phyloP scores from a whole-genome alignment of 2,329 filamentous ascomycete species.

The Phyllosticta citribraziliensis region DNA sequence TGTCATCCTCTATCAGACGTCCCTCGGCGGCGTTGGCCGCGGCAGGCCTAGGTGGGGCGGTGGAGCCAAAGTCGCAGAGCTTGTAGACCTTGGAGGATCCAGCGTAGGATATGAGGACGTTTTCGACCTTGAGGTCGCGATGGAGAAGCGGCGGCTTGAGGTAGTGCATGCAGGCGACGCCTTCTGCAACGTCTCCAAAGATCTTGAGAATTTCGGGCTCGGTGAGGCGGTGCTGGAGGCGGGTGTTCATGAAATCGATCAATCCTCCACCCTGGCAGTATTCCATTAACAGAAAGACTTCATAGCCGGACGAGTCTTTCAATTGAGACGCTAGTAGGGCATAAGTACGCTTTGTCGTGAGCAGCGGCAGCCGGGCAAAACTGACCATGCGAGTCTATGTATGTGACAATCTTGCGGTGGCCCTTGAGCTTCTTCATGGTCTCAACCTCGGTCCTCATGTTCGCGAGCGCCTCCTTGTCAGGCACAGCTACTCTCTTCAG shows the following conservation, averaged over 20 bases:
- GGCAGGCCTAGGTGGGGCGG: constrained; percentile 72
- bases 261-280: constrained; percentile 89
- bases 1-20: constrained; percentile 86
- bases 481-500: constrained; percentile 93
- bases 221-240: constrained; percentile 88
- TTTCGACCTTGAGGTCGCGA: constrained; percentile 94
- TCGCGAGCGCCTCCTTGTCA: constrained; percentile 86
- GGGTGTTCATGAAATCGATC: constrained; percentile 99
- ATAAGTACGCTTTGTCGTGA: not conserved
- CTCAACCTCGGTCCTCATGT: constrained; percentile 97
- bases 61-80: constrained; percentile 94
- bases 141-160: constrained; percentile 88
- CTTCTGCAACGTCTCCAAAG: constrained; percentile 90
- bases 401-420: constrained; percentile 90
- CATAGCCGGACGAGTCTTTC: constrained; percentile 74
- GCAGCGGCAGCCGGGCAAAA: not conserved
- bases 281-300: constrained; percentile 98
- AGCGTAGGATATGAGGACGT: constrained; percentile 74
- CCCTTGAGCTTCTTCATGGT: constrained; percentile 99
- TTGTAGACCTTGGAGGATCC: constrained; percentile 72
- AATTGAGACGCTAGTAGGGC: constrained; percentile 66
- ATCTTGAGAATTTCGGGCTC: constrained; percentile 97
- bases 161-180: constrained; percentile 98
- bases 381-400: constrained; percentile 77
- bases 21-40: constrained; percentile 83